Base-by-base conservation (phyloP, 768 basidiomycete genomes). In the Suillus luteus region DNA sequence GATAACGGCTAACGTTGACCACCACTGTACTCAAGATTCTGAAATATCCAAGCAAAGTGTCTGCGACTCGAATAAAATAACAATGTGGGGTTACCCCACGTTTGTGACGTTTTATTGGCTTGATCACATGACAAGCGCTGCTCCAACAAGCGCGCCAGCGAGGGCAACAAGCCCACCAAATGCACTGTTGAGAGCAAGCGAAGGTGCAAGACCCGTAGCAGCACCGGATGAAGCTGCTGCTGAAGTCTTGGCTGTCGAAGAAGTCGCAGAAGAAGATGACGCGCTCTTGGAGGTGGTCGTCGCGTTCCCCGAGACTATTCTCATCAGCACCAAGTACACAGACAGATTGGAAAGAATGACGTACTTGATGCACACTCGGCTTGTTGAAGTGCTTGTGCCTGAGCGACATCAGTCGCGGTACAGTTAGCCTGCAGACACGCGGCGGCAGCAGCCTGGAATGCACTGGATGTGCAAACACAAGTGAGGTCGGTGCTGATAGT, bases 391-490 rank as follows among this genome's bases (percentile, higher is more conserved):
- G 60, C 59, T 12, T 24, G 1, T 0, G 82, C 83, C 1, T 75
- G n/a, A 1, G 59, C 7, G 1, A 68, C 1, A 11, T 83, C 83
- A 0, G 61, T 57, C 0, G 72, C 0, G 0, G 77, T 68, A 64
- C 83, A 84, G 46, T 68, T 75, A 1, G 65, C n/a, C 24, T 35
- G 1, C 24, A 84, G 71, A 67, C 83, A 84, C 7, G 35, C 1
- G 0, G 1, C 9, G 2, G 77, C 78, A 1, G 71, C 70, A 4
- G 1, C 0, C 62, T 82, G 81, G 80, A 81, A 84, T 2, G 64
- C 51, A 1, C 59, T 11, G 58, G 73, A 79, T 3, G 74, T 68
- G 72, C 83, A 84, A 24, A 80, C 66, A 59, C 83, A 84, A 0
- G 62, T 0, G n/a, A 79, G 0, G 68, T 83, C 69, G 14, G 79